These are phyloP conservation scores for Panicum miliaceum DNA, from an alignment of 176 grass and related monocot species.

Conservation along the genomic window DNA sequence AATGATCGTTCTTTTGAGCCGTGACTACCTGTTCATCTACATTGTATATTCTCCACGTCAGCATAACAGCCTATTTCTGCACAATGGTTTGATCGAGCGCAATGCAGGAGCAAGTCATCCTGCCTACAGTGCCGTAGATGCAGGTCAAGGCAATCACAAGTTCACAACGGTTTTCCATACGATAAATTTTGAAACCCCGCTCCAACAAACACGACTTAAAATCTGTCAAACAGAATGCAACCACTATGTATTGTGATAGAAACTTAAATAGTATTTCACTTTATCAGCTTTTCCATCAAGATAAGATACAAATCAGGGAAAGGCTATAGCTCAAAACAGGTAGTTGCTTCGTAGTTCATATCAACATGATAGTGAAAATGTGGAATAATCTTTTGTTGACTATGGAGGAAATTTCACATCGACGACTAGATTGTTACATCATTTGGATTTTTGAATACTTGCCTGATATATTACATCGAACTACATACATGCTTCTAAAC, in stretches of 20 bases:
- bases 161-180: neutral
- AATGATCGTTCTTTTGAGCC: no score
- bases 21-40: no score
- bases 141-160: no score
- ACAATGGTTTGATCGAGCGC: no score
- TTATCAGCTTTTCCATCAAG: neutral
- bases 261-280: neutral
- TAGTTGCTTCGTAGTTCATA: neutral
- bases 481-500: slow-evolving; percentile 55
- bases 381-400: slow-evolving; percentile 6
- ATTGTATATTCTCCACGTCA: no score
- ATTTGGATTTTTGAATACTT: slow-evolving; percentile 19
- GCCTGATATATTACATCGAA: slow-evolving; percentile 54
- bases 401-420: slow-evolving; percentile 40
- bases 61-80: no score
- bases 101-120: no score
- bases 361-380: neutral
- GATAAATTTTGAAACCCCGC: neutral
- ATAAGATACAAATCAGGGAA: neutral
- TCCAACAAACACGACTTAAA: neutral
- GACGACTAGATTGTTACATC: slow-evolving; percentile 46
- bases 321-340: neutral
- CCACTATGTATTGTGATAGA: neutral
- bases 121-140: no score
- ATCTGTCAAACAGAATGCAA: neutral